Percentiles rank a stretch among this genome's conserved stretches.
Evolutionary conservation across 2,329 filamentous ascomycete genomes (phyloP).

Genomic region (Exserohilum turcica): DNA sequence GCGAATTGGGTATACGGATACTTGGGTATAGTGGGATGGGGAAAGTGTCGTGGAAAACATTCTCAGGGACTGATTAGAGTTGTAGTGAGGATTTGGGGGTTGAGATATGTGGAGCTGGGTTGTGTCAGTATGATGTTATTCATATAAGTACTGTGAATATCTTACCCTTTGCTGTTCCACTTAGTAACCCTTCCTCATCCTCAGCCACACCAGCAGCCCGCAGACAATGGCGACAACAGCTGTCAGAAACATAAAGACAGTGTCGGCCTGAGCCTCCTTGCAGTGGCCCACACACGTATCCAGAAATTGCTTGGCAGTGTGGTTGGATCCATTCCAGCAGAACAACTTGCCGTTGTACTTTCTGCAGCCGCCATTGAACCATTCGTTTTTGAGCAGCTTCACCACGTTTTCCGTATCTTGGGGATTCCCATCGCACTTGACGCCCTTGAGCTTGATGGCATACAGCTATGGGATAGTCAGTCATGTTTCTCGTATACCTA

Average conservation of each 20-base stretch:
- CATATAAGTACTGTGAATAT: neutral
- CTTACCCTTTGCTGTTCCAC: neutral
- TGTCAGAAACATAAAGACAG: slow-evolving; percentile 35
- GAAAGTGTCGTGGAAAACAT: too few species aligned
- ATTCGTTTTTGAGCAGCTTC: slow-evolving; percentile 14
- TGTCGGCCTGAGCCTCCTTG: slow-evolving; percentile 27
- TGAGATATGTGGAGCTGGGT: neutral
- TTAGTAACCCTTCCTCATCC: slow-evolving; percentile 20
- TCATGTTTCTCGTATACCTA: neutral
- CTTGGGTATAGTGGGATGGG: too few species aligned
- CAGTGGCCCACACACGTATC: slow-evolving; percentile 20
- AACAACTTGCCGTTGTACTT: neutral
- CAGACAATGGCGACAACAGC: slow-evolving; percentile 19
- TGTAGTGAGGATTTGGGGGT: too few species aligned
- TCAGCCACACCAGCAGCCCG: slow-evolving; percentile 15
- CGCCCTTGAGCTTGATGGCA: slow-evolving; percentile 24
- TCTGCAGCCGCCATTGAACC: slow-evolving; percentile 27
- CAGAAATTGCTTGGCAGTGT: neutral
- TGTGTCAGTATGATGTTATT: neutral
- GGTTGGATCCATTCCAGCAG: neutral
- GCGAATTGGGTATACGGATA: too few species aligned
- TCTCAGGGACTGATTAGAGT: too few species aligned
- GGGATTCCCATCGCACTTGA: slow-evolving; percentile 9
- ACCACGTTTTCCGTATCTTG: neutral
- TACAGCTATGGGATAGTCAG: slow-evolving; percentile 20